Conservation (phyloP, 2,329 filamentous ascomycete genomes). For the Fusarium sp. region DNA sequence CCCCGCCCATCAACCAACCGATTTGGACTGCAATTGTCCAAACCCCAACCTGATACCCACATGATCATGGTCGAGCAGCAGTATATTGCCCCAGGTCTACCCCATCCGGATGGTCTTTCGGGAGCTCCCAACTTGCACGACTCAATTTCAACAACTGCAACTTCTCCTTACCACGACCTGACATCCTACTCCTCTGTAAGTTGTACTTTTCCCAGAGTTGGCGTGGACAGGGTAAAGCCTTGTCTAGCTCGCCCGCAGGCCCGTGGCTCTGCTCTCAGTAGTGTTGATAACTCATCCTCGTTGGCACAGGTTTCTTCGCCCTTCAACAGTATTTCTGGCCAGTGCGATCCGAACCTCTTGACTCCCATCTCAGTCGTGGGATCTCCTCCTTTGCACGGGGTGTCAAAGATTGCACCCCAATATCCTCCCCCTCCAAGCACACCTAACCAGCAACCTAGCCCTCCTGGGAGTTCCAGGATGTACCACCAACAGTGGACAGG, state of each 20-base stretch:
- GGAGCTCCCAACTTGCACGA: slow-evolving; percentile 44
- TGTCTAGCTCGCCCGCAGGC: background rate
- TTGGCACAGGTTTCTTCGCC: slow-evolving; percentile 41
- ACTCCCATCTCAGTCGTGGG: slow-evolving; percentile 63
- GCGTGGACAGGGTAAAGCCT: background rate
- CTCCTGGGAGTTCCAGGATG: slow-evolving; percentile 60
- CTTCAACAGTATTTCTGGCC: slow-evolving; percentile 47
- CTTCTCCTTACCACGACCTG: slow-evolving; percentile 47
- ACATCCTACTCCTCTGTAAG: slow-evolving; percentile 49
- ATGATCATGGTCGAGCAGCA: slow-evolving; percentile 52
- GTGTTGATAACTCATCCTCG: slow-evolving; percentile 8
- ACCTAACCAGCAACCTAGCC: slow-evolving; percentile 58
- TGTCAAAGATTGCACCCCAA: slow-evolving; percentile 54
- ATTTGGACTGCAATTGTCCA: slow-evolving; percentile 40
- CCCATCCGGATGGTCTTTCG: slow-evolving; percentile 47
- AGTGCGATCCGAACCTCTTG: slow-evolving; percentile 58
- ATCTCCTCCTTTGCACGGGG: slow-evolving; percentile 61
- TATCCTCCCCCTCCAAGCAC: slow-evolving; percentile 54
- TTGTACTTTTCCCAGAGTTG: slow-evolving; percentile 6
- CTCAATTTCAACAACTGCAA: slow-evolving; percentile 39
- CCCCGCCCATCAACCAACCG: slow-evolving; percentile 34
- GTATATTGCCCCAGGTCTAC: slow-evolving; percentile 49
- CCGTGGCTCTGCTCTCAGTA: background rate
- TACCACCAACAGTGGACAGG: slow-evolving; percentile 54
- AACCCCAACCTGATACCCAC: slow-evolving; percentile 33